Evolutionary conservation across 768 basidiomycete species (phyloP).

Genomic region (Phylloporus sp.): DNA sequence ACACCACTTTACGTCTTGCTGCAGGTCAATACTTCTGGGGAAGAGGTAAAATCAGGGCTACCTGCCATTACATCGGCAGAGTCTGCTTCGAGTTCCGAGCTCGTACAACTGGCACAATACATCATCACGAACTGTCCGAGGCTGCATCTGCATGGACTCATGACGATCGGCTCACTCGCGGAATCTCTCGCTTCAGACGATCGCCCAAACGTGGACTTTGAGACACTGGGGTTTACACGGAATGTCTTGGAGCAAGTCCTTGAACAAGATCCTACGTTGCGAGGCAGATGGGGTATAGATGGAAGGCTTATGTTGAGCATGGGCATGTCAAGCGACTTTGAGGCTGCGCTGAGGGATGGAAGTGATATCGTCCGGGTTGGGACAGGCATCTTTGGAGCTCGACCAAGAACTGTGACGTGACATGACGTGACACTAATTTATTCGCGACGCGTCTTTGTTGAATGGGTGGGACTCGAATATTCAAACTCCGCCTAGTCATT

Average conservation of each 20-base stretch:
- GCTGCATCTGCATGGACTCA: slow-evolving; percentile 77
- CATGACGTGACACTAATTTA: slow-evolving; percentile 29
- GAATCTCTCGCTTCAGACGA: slow-evolving; percentile 48
- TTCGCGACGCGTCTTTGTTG: slow-evolving; percentile 35
- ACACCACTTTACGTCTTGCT: slow-evolving; percentile 74
- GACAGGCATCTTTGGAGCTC: slow-evolving; percentile 79
- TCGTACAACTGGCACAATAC: slow-evolving; percentile 62
- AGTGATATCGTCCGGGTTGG: slow-evolving; percentile 90
- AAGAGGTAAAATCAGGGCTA: slow-evolving; percentile 85
- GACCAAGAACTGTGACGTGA: slow-evolving; percentile 45
- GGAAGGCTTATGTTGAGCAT: slow-evolving; percentile 69
- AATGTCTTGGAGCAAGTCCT: slow-evolving; percentile 51
- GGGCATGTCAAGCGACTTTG: slow-evolving; percentile 98
- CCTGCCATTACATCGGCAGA: slow-evolving; percentile 44
- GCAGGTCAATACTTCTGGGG: slow-evolving; percentile 95
- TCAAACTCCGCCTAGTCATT: slow-evolving; percentile 26
- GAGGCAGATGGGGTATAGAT: slow-evolving; percentile 42
- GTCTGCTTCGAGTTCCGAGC: slow-evolving; percentile 39
- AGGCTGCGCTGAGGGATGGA: slow-evolving; percentile 75
- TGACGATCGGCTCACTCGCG: slow-evolving; percentile 91
- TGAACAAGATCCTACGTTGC: slow-evolving; percentile 19
- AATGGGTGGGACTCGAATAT: slow-evolving; percentile 25
- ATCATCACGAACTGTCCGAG: slow-evolving; percentile 69
- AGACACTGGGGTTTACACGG: slow-evolving; percentile 57
- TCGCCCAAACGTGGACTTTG: slow-evolving; percentile 69